Evolutionary conservation across 164 flowering plant species (phyloP), one percentile per base, ranked within the genome.

Genomic region (Cinnamomum chago): DNA sequence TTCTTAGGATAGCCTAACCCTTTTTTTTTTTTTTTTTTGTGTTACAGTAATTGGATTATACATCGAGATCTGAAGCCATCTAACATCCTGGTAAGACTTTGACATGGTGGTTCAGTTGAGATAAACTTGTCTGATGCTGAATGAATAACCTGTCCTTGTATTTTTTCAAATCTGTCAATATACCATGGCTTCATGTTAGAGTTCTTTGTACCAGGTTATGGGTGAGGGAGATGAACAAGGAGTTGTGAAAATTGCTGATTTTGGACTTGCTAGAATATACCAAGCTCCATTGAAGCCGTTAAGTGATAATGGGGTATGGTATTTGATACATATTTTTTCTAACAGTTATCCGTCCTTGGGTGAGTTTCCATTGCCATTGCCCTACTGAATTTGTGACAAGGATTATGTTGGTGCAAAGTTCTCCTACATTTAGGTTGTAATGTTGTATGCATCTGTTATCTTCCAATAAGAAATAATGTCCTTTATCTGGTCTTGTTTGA

Each of bases 171-270:
- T 58, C 23, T 13, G 18, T 55, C 64, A 51, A 71, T 71, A 11
- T 72, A 35, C 67, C 7, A 58, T 50, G 30, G 33, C 12, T 30
- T 73, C 30, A 66, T 73, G 12, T 47, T 64, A 27, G 28, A 65
- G 58, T 67, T 66, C 2, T 33, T 4, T 70, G 66, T 27, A 62
- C 50, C 87, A 93, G 97, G 95, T 96, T 70, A 96, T 91, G 94
- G 99, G 99, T 55, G 99, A 96, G 11, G 98, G 94, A 78, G 99
- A 96, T 5, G 99, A 96, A 70, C 99, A 91, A 58, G 98, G 99
- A 58, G 88, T 96, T 69, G 94, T 96, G n/a, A 96, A 96, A 83
- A 91, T 96, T 80, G 99, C 98, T 82, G 99, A 96, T 84, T 96
- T 96, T 85, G 99, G 99, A 70, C 95, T 96, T 67, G 99, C 99